A percentile compares a stretch with the other conserved stretches of the same genome.
Evolutionary conservation across 2,329 filamentous ascomycete genomes (phyloP).

Genomic region (Uncinocarpus reesii): DNA sequence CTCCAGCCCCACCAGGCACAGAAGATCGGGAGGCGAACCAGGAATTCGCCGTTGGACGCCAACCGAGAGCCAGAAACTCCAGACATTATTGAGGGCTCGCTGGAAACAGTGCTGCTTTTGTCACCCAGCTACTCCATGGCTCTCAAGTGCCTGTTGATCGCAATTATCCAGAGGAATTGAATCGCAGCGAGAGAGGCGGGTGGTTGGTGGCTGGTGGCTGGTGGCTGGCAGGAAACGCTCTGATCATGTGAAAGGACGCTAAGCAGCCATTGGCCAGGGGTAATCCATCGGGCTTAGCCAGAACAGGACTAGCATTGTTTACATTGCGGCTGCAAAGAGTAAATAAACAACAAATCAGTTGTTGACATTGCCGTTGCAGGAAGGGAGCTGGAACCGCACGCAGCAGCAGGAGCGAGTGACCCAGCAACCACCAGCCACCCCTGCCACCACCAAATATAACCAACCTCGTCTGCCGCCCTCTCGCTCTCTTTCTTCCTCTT

Average conservation of each 20-base stretch:
- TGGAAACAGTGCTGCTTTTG: too few relatives aligned
- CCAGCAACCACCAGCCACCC: slow-evolving; percentile 13
- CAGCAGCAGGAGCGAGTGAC: slow-evolving; percentile 1
- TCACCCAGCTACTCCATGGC: too few relatives aligned
- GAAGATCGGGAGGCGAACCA: background rate
- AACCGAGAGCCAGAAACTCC: too few relatives aligned
- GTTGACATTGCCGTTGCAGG: background rate
- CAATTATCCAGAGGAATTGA: too few relatives aligned
- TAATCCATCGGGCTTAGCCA: slow-evolving; percentile 3
- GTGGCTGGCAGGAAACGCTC: too few relatives aligned
- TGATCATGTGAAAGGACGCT: background rate
- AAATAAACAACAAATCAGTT: slow-evolving; percentile 15
- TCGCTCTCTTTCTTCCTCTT: slow-evolving; percentile 19
- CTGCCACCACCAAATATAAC: slow-evolving; percentile 18
- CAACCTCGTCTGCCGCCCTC: background rate
- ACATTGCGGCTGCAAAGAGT: background rate
- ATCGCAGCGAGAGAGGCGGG: too few relatives aligned
- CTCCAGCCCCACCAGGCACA: slow-evolving; percentile 1
- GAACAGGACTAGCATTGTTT: slow-evolving; percentile 15
- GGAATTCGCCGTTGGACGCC: background rate
- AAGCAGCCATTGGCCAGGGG: background rate
- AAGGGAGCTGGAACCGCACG: background rate
- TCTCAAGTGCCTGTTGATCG: too few relatives aligned
- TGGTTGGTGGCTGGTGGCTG: too few relatives aligned
- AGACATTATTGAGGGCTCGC: too few relatives aligned